These are phyloP conservation scores for Cryoendolithus antarcticus DNA, from an alignment of 2,329 filamentous ascomycete species.

Conservation along the genomic window DNA sequence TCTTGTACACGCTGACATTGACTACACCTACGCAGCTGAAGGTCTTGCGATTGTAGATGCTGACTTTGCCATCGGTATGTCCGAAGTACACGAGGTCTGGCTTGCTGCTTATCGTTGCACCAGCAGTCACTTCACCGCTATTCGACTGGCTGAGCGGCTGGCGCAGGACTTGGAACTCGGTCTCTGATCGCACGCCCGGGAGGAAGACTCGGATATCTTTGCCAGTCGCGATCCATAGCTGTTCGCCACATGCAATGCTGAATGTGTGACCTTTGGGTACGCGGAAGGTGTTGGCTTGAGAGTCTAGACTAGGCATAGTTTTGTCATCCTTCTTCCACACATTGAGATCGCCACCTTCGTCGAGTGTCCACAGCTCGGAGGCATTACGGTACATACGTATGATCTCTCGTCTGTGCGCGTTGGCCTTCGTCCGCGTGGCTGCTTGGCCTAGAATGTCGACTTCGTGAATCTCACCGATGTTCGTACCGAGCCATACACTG, in stretches of 20 bases:
- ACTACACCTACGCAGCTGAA: constrained; percentile 69
- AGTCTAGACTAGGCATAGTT: constrained; percentile 60
- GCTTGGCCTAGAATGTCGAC: constrained; percentile 66
- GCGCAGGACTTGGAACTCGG: constrained; percentile 62
- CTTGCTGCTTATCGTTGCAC: constrained; percentile 60
- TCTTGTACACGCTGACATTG: constrained; percentile 87
- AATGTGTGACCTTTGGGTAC: constrained; percentile 73
- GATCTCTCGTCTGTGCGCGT: constrained; percentile 67
- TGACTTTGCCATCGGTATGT: constrained; percentile 86
- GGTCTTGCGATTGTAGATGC: constrained; percentile 71
- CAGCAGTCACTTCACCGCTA: constrained; percentile 78
- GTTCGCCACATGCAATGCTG: constrained; percentile 72
- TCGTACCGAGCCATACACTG: constrained; percentile 81
- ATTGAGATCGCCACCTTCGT: constrained; percentile 74
- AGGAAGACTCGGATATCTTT: constrained; percentile 79
- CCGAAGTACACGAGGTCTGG: constrained; percentile 78
- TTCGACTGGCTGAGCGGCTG: constrained; percentile 58
- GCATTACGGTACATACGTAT: constrained; percentile 75
- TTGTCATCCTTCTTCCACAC: constrained; percentile 69
- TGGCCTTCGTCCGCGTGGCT: constrained; percentile 52
- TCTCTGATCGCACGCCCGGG: constrained; percentile 55
- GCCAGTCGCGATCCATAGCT: constrained; percentile 77
- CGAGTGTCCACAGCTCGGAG: constrained; percentile 86
- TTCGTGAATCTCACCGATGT: constrained; percentile 76
- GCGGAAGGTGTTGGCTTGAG: constrained; percentile 64